Base-by-base conservation (phyloP, 495 filamentous ascomycete genomes). In the Chaetomium fimeti region DNA sequence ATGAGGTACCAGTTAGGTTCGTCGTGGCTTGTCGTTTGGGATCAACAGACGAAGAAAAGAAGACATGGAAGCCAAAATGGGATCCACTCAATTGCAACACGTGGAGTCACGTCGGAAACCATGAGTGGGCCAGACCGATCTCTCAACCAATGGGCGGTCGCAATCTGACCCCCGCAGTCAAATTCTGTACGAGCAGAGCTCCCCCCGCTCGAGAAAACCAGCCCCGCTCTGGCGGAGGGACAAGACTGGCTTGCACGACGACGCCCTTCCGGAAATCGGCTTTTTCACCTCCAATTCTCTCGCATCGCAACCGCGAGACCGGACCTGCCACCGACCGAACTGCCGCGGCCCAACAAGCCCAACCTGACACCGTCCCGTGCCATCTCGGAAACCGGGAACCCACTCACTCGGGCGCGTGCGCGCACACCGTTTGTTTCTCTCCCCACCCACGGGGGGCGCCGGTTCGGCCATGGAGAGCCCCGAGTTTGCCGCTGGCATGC, bases 401-500 rank as follows among this genome's bases (percentile, higher is more conserved):
- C 56, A 62, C 69, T 47, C 52, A 36, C 32, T 36, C 32, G 32
- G 28, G 28, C 24, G 22, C 59, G 22, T 28, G 48, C 49, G 48
- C 57, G 40, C 32, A 55, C 55, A 57, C 66, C 28, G 57, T 60
- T 27, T 29, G 48, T 57, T 54, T 43, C 22, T 28, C 60, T 51
- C 63, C 62, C 59, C 60, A 42, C 32, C 57, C 62, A 2, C 51
- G 5, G 36, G 61, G 63, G 47, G 38, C 18, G 53, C 58, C 54
- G 27, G 51, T 59, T 57, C 43, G 45, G 59, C 57, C 61, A 73
- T 75, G 72, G 72, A 71, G 63, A 72, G 69, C 68, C 69, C 72
- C 66, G 72, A 75, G 58, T 73, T 75, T 64, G 61, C 68, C 29
- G 70, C 70, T 65, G 57, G 75, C 72, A 68, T 79, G 65, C 79